Base-by-base conservation (phyloP, 306 rosid species). In the Pachyrhizus erosus region DNA sequence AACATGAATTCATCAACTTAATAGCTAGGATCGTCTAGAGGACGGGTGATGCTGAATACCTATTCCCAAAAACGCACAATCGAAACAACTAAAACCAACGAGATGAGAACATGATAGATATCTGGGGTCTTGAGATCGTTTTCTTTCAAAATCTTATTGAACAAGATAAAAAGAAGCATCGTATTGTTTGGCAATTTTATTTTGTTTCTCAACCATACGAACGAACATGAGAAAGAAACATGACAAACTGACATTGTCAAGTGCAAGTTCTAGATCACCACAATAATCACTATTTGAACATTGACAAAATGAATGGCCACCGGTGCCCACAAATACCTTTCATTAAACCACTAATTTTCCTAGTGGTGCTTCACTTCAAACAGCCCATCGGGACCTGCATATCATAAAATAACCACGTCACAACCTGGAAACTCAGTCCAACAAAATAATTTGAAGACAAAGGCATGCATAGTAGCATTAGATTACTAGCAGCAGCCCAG, bases 311-410 rank as follows among this genome's bases (percentile, higher is more conserved):
- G 51, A 80, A 80, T 15, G 70, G 67, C 55, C 77, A 74, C 21
- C 73, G 46, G 20, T 26, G 40, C 78, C 78, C 79, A 69, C 33
- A 45, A 78, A 74, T 27, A 77, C 43, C 79, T 21, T 21, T 15
- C 21, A 58, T 31, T 10, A 26, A 82, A 76, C 85, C 84, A 74
- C 31, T 46, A 52, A 79, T 78, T 11, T 61, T 74, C 81, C 75
- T 87, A 84, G 80, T 84, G 90, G 79, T 84, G 86, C 68, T 87
- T 82, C 18, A 0, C 14, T 79, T 87, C 88, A 77, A 87, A 87
- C 55, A 87, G 85, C 49, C 90, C 90, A 79, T 87, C 87, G 14
- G 90, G 90, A 62, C 90, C 90, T 87, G 85, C 14, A 70, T 65
- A 69, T 55, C 78, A 82, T 67, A 31, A 62, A 78, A 78, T 42